These are phyloP conservation scores for Geum urbanum DNA, from an alignment of 306 rosid species.

Conservation along the genomic window DNA sequence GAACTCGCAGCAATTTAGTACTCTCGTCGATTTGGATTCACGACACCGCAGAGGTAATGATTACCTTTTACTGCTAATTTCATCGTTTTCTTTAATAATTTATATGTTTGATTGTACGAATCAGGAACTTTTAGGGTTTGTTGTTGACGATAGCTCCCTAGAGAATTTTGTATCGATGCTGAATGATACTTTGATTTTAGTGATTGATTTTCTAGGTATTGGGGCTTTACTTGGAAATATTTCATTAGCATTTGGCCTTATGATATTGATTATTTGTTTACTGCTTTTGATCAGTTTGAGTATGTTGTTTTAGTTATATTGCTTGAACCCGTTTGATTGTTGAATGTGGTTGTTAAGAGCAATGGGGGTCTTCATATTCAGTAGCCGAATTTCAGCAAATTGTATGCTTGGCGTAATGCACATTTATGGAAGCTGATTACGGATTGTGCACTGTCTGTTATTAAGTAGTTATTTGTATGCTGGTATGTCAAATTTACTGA, in stretches of 20 bases:
- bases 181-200: no score
- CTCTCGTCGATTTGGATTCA: not conserved
- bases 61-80: not conserved
- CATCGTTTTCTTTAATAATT: not conserved
- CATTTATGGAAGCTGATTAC: not conserved
- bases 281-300: no score
- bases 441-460: not conserved
- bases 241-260: no score
- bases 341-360: not conserved
- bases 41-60: not conserved
- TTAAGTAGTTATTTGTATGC: not conserved
- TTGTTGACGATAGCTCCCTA: not conserved
- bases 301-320: no score
- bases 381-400: no score
- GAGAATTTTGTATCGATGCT: no score
- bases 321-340: no score
- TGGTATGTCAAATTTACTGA: not conserved
- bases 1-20: not conserved
- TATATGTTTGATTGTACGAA: not conserved
- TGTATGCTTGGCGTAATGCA: no score
- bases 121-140: not conserved
- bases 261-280: no score
- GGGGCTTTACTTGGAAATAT: no score
- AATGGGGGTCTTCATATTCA: not conserved
- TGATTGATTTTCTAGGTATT: no score